Conservation (phyloP, 2,329 filamentous ascomycete species). For the Stemphylium lycopersici region DNA sequence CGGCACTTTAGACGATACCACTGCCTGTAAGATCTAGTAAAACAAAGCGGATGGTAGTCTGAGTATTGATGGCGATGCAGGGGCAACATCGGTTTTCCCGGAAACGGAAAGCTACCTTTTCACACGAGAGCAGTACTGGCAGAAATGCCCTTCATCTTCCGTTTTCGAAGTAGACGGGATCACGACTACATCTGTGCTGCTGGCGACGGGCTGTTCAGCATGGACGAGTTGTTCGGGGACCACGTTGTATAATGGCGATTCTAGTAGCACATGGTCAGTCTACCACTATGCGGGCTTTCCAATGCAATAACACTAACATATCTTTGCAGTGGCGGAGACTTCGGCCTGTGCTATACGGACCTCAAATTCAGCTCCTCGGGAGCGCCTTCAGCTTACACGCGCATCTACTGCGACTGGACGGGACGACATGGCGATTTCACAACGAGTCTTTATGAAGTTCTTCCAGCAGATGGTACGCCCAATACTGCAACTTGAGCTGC, state of each 20-base stretch:
- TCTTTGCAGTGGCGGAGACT: neutral
- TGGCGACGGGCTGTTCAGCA: neutral
- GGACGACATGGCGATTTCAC: neutral
- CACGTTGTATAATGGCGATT: neutral
- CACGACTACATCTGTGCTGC: neutral
- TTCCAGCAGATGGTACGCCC: conserved; percentile 1
- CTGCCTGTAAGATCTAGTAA: neutral
- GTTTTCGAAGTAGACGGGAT: neutral
- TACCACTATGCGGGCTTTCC: neutral
- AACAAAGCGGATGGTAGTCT: too few relatives aligned
- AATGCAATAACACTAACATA: neutral
- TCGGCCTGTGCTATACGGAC: conserved; percentile 2
- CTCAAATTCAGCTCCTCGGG: neutral
- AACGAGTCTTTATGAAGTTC: conserved; percentile 1
- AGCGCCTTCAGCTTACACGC: neutral
- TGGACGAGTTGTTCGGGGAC: conserved; percentile 7
- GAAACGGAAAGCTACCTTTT: conserved; percentile 5
- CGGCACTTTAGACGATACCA: neutral
- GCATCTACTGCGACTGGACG: conserved; percentile 9
- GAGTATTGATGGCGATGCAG: neutral
- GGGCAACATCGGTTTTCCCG: neutral
- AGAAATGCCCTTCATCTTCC: neutral
- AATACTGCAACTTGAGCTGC: too few relatives aligned
- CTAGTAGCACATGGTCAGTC: conserved; percentile 2
- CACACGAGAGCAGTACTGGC: neutral